phyloP scores from a whole-genome alignment of 257 asterid genomes.

The Salvia rosmarinus region DNA sequence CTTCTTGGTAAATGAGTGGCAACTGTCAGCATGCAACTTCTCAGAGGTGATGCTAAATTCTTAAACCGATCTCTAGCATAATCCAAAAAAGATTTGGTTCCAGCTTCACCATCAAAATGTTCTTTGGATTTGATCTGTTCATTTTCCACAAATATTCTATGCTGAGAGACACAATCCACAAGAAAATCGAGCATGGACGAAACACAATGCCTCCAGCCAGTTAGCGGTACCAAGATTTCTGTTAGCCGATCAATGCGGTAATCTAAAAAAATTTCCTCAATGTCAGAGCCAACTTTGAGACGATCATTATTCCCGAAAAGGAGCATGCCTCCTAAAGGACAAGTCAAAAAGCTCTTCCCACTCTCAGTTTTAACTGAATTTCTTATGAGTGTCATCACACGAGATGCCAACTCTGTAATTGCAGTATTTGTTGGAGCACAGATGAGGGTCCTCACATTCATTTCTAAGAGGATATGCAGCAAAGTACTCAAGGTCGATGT shows the following conservation, averaged over 20 bases:
- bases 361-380: constrained; percentile 28
- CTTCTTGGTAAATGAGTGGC: constrained; percentile 51
- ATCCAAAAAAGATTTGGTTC: constrained; percentile 37
- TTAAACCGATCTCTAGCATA: constrained; percentile 44
- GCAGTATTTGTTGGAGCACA: constrained; percentile 77
- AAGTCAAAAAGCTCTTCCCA: background rate
- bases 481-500: constrained; percentile 48
- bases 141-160: constrained; percentile 38
- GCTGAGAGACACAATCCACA: constrained; percentile 43
- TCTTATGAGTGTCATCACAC: constrained; percentile 39
- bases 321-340: constrained; percentile 48
- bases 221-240: constrained; percentile 35
- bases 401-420: constrained; percentile 49
- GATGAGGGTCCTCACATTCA: constrained; percentile 48
- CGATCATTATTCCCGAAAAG: constrained; percentile 50
- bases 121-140: constrained; percentile 33
- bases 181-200: constrained; percentile 45
- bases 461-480: constrained; percentile 43
- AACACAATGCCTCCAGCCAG: constrained; percentile 46
- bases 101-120: constrained; percentile 18
- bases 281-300: constrained; percentile 40
- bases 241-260: constrained; percentile 45
- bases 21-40: constrained; percentile 39
- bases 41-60: constrained; percentile 37
- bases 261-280: constrained; percentile 46